Percentiles rank a stretch among this genome's conserved stretches.
phyloP scores from a whole-genome alignment of 2,329 filamentous ascomycete species.

The Monosporascus sp. region DNA sequence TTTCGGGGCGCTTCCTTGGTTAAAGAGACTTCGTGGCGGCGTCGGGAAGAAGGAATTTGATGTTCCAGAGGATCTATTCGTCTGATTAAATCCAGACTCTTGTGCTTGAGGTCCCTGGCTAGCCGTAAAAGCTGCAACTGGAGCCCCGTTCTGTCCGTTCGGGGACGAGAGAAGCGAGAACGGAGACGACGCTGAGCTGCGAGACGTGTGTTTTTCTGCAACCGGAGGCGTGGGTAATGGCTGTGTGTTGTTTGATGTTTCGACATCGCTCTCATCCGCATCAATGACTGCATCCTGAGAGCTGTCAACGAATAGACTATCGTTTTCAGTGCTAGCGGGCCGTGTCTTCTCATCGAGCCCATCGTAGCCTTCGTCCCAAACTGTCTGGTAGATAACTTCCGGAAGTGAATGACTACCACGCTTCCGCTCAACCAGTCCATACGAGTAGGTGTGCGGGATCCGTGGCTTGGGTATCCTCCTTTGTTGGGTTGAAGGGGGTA shows the following conservation, averaged over 20 bases:
- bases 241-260: constrained; percentile 4
- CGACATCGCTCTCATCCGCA: constrained; percentile 6
- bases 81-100: background rate
- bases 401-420: constrained; percentile 46
- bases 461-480: constrained; percentile 40
- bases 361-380: constrained; percentile 31
- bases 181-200: background rate
- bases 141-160: background rate
- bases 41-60: background rate
- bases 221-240: background rate
- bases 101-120: background rate
- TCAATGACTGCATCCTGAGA: constrained; percentile 3
- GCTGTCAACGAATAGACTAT: constrained; percentile 24
- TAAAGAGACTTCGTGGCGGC: background rate
- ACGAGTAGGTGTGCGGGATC: constrained; percentile 51
- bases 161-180: background rate
- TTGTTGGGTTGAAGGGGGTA: constrained; percentile 32
- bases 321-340: constrained; percentile 3
- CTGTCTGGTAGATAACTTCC: constrained; percentile 49
- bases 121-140: background rate
- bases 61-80: background rate
- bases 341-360: background rate
- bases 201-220: background rate
- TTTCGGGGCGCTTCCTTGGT: background rate
- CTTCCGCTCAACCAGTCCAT: constrained; percentile 54